These are phyloP conservation scores for Xylaria sp. DNA, from an alignment of 2,329 filamentous ascomycete species.

Conservation along the genomic window DNA sequence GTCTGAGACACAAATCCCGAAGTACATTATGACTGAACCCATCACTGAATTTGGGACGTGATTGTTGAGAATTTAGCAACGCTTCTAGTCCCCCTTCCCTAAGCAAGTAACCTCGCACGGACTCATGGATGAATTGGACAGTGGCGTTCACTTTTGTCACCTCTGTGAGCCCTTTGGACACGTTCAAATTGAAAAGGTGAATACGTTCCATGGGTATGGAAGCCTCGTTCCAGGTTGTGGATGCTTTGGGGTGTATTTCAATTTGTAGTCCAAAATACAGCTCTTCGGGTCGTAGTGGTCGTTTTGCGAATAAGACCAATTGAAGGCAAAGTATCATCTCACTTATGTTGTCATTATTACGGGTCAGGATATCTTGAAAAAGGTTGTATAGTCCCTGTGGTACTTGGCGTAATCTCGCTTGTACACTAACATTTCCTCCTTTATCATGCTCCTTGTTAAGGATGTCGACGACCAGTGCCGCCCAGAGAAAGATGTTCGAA, in stretches of 20 bases:
- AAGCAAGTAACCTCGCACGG: slow-evolving; percentile 55
- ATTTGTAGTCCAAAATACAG: slow-evolving; percentile 51
- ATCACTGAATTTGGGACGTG: slow-evolving; percentile 37
- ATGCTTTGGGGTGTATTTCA: slow-evolving; percentile 27
- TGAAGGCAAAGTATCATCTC: slow-evolving; percentile 54
- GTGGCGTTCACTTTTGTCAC: slow-evolving; percentile 42
- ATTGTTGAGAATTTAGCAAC: slow-evolving; percentile 22
- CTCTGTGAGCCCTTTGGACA: slow-evolving; percentile 58
- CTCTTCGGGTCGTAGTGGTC: slow-evolving; percentile 50
- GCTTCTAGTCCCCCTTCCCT: slow-evolving; percentile 41
- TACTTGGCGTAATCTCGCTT: slow-evolving; percentile 42
- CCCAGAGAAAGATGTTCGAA: slow-evolving; percentile 52
- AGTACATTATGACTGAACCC: slow-evolving; percentile 49
- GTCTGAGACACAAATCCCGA: slow-evolving; percentile 50
- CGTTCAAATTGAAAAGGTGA: slow-evolving; percentile 45
- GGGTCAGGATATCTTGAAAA: slow-evolving; percentile 56
- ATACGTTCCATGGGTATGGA: slow-evolving; percentile 33
- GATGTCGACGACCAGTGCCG: slow-evolving; percentile 47
- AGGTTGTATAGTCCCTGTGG: slow-evolving; percentile 51
- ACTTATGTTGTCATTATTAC: slow-evolving; percentile 50
- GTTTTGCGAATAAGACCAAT: slow-evolving; percentile 58
- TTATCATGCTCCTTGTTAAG: slow-evolving; percentile 44
- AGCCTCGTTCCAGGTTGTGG: slow-evolving; percentile 37
- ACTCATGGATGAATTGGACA: slow-evolving; percentile 61
- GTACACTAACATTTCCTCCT: slow-evolving; percentile 37